phyloP scores from a whole-genome alignment of 2,329 filamentous ascomycete species.

The Hirsutella rhossiliensis region DNA sequence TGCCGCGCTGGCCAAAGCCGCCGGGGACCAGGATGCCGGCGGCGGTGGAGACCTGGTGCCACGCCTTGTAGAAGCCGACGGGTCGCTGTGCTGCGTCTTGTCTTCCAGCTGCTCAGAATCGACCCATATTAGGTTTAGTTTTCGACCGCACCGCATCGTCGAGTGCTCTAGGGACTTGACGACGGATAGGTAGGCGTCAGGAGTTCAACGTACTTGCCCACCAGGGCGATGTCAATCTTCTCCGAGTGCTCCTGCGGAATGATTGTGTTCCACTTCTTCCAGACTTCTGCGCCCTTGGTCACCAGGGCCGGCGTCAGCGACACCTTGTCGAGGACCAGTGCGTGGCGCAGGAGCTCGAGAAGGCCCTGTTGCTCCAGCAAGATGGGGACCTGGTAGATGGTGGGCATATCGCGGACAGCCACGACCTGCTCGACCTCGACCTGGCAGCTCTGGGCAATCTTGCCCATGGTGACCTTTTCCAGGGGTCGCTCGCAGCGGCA shows the following conservation, averaged over 20 bases:
- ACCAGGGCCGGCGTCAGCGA: constrained; percentile 39
- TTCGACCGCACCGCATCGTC: constrained; percentile 72
- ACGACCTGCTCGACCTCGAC: constrained; percentile 77
- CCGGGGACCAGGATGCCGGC: constrained; percentile 43
- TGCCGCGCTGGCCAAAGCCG: constrained; percentile 73
- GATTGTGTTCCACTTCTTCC: constrained; percentile 66
- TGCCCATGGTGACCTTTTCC: constrained; percentile 61
- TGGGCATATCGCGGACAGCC: constrained; percentile 78
- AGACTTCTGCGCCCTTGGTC: constrained; percentile 55
- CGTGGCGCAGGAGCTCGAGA: constrained; percentile 50
- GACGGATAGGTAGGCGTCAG: constrained; percentile 78
- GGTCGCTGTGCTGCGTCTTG: constrained; percentile 44
- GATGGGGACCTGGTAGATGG: constrained; percentile 91
- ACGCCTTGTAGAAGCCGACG: constrained; percentile 53
- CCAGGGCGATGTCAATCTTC: constrained; percentile 68
- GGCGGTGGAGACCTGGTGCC: constrained; percentile 2
- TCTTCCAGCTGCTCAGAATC: constrained; percentile 77
- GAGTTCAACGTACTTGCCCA: constrained; percentile 82
- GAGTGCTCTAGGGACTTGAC: constrained; percentile 83
- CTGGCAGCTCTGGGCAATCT: constrained; percentile 84
- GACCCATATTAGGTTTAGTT: constrained; percentile 72
- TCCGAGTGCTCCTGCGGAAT: constrained; percentile 52
- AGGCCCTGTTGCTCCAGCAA: constrained; percentile 76
- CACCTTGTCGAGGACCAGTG: constrained; percentile 52
- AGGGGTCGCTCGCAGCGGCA: constrained; percentile 78